Percentiles rank a stretch among this genome's conserved stretches.
phyloP scores from a whole-genome alignment of 129 eudicot genomes.

The Tagetes erecta region DNA sequence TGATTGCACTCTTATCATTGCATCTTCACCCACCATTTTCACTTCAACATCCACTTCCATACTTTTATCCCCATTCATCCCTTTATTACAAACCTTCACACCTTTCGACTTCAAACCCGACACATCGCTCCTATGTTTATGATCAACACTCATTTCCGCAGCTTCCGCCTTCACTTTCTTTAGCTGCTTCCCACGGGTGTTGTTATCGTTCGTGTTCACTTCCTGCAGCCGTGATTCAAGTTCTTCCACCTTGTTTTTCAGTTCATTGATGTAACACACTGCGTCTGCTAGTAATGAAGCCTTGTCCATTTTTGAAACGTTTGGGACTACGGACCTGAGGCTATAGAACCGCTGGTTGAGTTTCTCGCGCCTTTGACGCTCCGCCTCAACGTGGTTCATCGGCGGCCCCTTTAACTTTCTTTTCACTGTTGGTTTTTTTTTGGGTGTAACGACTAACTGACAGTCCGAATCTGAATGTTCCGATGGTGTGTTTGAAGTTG shows the following conservation, averaged over 20 bases:
- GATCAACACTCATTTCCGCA: too few relatives aligned
- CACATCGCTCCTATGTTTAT: too few relatives aligned
- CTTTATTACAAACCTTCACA: neutral
- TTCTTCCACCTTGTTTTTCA: constrained; percentile 41
- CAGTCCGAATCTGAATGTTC: too few relatives aligned
- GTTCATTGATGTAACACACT: constrained; percentile 56
- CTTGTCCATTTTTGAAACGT: constrained; percentile 69
- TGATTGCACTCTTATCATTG: constrained; percentile 60
- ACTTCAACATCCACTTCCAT: constrained; percentile 44
- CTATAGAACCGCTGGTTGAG: constrained; percentile 68
- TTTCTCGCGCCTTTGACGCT: constrained; percentile 72
- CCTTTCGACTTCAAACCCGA: too few relatives aligned
- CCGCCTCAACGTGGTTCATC: constrained; percentile 62
- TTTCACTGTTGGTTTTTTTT: too few relatives aligned
- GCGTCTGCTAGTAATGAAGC: constrained; percentile 69
- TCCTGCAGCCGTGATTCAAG: constrained; percentile 38
- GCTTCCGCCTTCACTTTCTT: constrained; percentile 31
- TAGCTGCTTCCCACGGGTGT: neutral
- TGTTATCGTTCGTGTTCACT: too few relatives aligned
- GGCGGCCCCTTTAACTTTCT: constrained; percentile 11
- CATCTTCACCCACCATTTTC: constrained; percentile 52
- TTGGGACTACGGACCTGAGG: constrained; percentile 61
- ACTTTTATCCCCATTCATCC: neutral
- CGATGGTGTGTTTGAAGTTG: too few relatives aligned
- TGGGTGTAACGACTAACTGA: too few relatives aligned